A percentile compares a stretch with the other conserved stretches of the same genome.
These are phyloP conservation scores for Laburnicola sp. DNA, from an alignment of 2,329 filamentous ascomycete species.

Conservation along the genomic window DNA sequence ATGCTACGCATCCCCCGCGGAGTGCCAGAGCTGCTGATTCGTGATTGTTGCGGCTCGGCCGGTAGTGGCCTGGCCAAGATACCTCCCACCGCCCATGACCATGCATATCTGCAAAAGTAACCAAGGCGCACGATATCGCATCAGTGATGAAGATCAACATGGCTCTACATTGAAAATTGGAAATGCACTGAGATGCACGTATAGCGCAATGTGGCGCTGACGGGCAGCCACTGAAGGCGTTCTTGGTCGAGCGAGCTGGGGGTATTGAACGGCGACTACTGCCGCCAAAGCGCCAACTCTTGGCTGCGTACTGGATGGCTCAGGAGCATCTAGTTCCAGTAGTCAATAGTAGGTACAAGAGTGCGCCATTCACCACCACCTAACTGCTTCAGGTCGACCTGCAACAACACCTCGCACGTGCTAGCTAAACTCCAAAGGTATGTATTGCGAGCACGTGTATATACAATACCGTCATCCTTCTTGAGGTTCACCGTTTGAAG, in stretches of 20 bases:
- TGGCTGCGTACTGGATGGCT: constrained; percentile 3
- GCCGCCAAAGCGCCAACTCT: constrained; percentile 5
- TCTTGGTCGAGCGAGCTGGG: neutral
- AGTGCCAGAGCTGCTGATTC: no score
- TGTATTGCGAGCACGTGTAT: constrained; percentile 13
- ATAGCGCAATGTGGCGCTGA: constrained; percentile 7
- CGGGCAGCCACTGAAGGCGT: constrained; percentile 5
- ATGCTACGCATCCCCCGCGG: neutral
- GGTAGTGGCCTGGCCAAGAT: no score
- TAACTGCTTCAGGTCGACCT: constrained; percentile 12
- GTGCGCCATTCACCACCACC: constrained; percentile 6
- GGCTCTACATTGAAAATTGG: neutral
- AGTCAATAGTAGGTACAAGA: constrained; percentile 2
- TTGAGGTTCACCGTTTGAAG: neutral
- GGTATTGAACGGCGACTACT: constrained; percentile 20
- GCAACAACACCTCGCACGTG: neutral
- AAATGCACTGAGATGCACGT: neutral
- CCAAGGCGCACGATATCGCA: neutral
- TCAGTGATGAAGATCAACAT: neutral
- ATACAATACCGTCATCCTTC: neutral
- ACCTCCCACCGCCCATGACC: neutral
- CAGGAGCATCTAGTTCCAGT: neutral
- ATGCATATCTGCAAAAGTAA: neutral
- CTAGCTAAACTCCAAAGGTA: constrained; percentile 9
- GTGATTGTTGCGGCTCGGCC: no score